Conservation (phyloP, 2,329 filamentous ascomycete species). For the Pseudogymnoascus sp. region DNA sequence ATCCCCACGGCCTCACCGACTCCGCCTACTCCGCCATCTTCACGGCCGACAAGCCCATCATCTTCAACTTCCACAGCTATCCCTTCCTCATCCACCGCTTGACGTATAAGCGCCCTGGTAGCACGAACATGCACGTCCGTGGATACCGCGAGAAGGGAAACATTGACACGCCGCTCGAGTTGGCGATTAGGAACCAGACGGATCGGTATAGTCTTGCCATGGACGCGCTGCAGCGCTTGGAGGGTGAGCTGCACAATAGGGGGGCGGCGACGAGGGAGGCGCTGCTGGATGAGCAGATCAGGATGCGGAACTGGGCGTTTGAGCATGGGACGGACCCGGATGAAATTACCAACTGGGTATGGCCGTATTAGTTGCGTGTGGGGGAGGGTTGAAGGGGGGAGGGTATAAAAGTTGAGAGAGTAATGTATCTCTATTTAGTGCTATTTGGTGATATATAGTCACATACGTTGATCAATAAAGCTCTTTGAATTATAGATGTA, state of each 20-base stretch:
- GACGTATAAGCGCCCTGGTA: constrained; percentile 67
- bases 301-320: constrained; percentile 57
- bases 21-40: constrained; percentile 63
- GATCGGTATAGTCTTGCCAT: constrained; percentile 74
- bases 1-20: constrained; percentile 66
- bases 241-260: constrained; percentile 51
- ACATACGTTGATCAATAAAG: background rate
- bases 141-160: constrained; percentile 81
- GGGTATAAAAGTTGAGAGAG: background rate
- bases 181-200: constrained; percentile 71
- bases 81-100: constrained; percentile 73
- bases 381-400: background rate
- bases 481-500: background rate
- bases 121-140: constrained; percentile 62
- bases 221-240: constrained; percentile 65
- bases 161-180: constrained; percentile 72
- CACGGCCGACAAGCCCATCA: constrained; percentile 63
- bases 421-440: background rate
- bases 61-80: constrained; percentile 83
- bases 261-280: constrained; percentile 56
- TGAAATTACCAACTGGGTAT: constrained; percentile 24
- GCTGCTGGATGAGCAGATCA: constrained; percentile 58
- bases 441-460: background rate
- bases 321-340: constrained; percentile 63
- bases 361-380: constrained; percentile 20